Evolutionary conservation across 2,329 filamentous ascomycete genomes (phyloP).

Genomic region (Penicillium sclerotiorum): DNA sequence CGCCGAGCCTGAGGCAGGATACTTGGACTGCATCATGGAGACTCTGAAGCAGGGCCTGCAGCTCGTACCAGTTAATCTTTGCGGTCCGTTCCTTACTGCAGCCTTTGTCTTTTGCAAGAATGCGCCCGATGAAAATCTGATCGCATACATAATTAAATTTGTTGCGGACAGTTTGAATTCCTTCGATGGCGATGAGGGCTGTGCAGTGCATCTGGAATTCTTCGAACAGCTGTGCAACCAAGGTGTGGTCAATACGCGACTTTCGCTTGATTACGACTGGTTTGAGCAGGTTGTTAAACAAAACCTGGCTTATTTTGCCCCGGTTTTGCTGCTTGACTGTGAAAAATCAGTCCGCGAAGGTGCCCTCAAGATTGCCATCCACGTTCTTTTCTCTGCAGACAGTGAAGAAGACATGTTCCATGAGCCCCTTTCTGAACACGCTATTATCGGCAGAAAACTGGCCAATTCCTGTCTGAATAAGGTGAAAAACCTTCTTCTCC

Average conservation of each 20-base stretch:
- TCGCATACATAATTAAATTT: constrained; percentile 43
- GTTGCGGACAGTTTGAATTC: constrained; percentile 51
- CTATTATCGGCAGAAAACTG: constrained; percentile 36
- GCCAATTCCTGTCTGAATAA: constrained; percentile 35
- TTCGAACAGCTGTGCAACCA: constrained; percentile 56
- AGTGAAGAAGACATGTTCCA: constrained; percentile 24
- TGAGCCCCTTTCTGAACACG: constrained; percentile 28
- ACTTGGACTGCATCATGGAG: constrained; percentile 50
- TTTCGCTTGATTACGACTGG: constrained; percentile 36
- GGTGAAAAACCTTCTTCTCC: constrained; percentile 37
- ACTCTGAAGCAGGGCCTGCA: constrained; percentile 60
- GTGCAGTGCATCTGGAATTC: constrained; percentile 53
- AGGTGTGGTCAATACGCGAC: constrained; percentile 35
- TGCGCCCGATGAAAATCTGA: constrained; percentile 39
- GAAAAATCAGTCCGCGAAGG: constrained; percentile 49
- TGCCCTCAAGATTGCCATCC: constrained; percentile 48
- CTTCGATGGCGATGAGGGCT: constrained; percentile 52
- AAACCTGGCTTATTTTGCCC: constrained; percentile 53
- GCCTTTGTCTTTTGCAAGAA: constrained; percentile 57
- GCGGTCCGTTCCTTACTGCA: constrained; percentile 61
- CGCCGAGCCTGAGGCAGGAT: constrained; percentile 55
- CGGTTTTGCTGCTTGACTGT: constrained; percentile 55
- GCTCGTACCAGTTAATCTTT: constrained; percentile 51
- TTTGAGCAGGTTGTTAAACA: constrained; percentile 42
- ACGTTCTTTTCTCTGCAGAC: constrained; percentile 45